Percentiles rank a stretch among this genome's conserved stretches.
Evolutionary conservation across 2,329 filamentous ascomycete species (phyloP).

Genomic region (Penicillium sp.): DNA sequence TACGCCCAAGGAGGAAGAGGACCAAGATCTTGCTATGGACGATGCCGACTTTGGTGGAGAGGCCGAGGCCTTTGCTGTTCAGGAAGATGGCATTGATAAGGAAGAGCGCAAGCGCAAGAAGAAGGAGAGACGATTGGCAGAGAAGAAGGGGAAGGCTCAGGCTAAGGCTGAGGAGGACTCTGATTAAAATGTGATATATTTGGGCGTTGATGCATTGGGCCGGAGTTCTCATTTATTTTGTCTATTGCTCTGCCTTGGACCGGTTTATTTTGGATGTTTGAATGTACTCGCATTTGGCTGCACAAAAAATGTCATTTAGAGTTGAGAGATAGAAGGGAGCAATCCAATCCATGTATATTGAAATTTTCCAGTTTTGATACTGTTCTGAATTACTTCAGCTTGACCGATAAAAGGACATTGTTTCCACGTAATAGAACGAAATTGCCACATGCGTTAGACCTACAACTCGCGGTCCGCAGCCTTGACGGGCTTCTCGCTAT

Average conservation of each 20-base stretch:
- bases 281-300: constrained; percentile 17
- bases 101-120: constrained; percentile 58
- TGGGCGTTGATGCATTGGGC: constrained; percentile 30
- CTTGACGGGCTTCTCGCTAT: constrained; percentile 63
- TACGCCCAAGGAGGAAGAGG: constrained; percentile 32
- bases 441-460: constrained; percentile 12
- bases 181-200: constrained; percentile 20
- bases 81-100: constrained; percentile 49
- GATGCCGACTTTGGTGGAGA: constrained; percentile 42
- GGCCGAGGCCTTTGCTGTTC: constrained; percentile 38
- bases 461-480: constrained; percentile 76
- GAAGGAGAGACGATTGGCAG: constrained; percentile 53
- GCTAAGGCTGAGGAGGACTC: constrained; percentile 21
- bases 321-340: constrained; percentile 8
- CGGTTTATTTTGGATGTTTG: constrained; percentile 8
- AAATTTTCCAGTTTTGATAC: constrained; percentile 2
- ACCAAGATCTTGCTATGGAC: constrained; percentile 45
- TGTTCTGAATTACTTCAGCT: not conserved
- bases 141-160: constrained; percentile 42
- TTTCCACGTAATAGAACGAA: not conserved
- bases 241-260: constrained; percentile 9
- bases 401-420: not conserved
- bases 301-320: constrained; percentile 20
- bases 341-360: constrained; percentile 14
- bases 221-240: constrained; percentile 21